Percentiles rank a stretch among this genome's conserved stretches.
Conservation (phyloP, 495 filamentous ascomycete species). For the Eremomyces bilateralis region DNA sequence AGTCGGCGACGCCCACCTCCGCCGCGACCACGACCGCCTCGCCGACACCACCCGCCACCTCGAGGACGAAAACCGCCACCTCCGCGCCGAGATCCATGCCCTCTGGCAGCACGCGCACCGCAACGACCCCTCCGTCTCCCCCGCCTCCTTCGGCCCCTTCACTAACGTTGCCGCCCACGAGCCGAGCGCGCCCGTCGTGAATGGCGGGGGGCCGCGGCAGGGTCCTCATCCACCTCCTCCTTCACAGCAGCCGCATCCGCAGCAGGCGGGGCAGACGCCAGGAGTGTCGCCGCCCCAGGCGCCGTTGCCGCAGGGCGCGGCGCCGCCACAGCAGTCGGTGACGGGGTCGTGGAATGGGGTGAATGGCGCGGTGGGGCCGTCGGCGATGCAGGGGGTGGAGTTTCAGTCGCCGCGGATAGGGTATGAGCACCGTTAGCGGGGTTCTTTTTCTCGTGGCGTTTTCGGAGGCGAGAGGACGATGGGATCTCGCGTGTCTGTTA, state of each 20-base stretch:
- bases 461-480: too few species aligned
- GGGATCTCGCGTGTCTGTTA: too few species aligned
- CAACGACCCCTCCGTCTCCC: conserved; percentile 10
- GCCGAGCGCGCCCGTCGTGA: too few species aligned
- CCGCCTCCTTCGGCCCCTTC: conserved; percentile 11
- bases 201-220: background rate
- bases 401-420: too few species aligned
- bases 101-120: conserved; percentile 13
- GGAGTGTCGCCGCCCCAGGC: too few species aligned
- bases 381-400: too few species aligned
- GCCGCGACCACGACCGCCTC: conserved; percentile 8
- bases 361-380: too few species aligned
- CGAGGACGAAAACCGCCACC: conserved; percentile 10
- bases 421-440: too few species aligned
- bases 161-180: conserved; percentile 7
- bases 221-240: background rate
- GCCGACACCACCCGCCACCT: conserved; percentile 8
- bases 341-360: too few species aligned
- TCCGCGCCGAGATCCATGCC: conserved; percentile 9
- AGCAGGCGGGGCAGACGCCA: background rate
- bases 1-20: conserved; percentile 4
- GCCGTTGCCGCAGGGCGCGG: too few species aligned
- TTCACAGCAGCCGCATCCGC: background rate
- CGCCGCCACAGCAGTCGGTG: too few species aligned
- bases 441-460: too few species aligned